Percentiles rank a stretch among this genome's conserved stretches.
These are phyloP conservation scores for Mortierella sp. DNA, from an alignment of 371 early-diverging fungal species.

Conservation along the genomic window DNA sequence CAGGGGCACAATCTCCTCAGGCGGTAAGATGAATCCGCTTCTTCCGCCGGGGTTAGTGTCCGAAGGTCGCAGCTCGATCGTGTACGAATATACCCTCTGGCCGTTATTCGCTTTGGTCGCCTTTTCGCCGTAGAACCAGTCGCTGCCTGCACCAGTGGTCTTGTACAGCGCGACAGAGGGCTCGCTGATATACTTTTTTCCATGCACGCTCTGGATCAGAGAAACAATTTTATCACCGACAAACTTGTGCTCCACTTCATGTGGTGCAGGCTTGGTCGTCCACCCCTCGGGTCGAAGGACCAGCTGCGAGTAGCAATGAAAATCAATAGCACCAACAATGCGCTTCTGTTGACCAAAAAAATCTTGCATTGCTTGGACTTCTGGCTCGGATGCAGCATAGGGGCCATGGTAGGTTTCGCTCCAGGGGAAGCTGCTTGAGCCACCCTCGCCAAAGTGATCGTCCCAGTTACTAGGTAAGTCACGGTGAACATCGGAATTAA, in stretches of 20 bases:
- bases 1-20: conserved; percentile 57
- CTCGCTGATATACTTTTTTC: conserved; percentile 58
- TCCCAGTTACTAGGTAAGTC: conserved; percentile 60
- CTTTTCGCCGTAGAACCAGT: conserved; percentile 64
- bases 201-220: conserved; percentile 44
- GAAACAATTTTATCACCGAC: conserved; percentile 40
- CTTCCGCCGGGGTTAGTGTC: conserved; percentile 38
- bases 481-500: background rate
- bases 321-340: conserved; percentile 68
- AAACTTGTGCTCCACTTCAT: conserved; percentile 51
- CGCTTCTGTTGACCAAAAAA: conserved; percentile 59
- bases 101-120: conserved; percentile 57
- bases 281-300: conserved; percentile 64
- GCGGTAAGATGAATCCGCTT: conserved; percentile 56
- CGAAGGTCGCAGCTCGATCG: conserved; percentile 64
- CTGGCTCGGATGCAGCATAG: conserved; percentile 66
- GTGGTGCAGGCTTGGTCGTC: conserved; percentile 34
- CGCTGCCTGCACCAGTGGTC: conserved; percentile 61
- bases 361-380: conserved; percentile 61
- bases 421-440: conserved; percentile 60
- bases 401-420: conserved; percentile 69
- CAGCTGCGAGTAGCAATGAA: conserved; percentile 65
- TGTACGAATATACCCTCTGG: conserved; percentile 60
- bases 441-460: conserved; percentile 68
- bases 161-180: conserved; percentile 59